Base-by-base conservation (phyloP, 345 rosid species). In the Arabidopsis suecica region DNA sequence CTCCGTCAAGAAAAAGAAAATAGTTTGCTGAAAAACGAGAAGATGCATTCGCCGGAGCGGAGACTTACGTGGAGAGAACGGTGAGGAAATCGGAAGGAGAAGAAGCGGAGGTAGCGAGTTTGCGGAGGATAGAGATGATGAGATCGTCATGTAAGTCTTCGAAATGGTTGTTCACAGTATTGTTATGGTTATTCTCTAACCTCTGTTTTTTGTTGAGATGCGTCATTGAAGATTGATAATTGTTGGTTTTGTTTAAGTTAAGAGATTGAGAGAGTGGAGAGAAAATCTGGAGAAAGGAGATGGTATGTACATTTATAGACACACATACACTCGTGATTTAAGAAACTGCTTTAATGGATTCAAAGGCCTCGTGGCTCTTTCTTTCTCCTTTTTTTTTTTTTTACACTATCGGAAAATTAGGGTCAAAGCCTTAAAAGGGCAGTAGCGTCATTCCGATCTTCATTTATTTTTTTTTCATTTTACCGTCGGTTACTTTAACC, bases 121-220 rank as follows among this genome's bases (percentile, higher is more conserved):
- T 84, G 70, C 72, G 38, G 68, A 89, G 86, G 66, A 89, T 76
- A 72, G 59, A 74, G 59, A 86, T 57, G 36, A 87, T 69, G 53
- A 89, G 85, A 75, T 89, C 95, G 38, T 89, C 91, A 0, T 81
- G 95, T 42, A 89, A 63, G 5, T 78, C 75, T 20, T 89, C 91
- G 54, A 89, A 81, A 13, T 65, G 60, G 76, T 44, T 59, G 68
- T 57, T 33, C 76, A 82, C 83, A 7, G 65, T 64, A 3, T 34
- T 53, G 2, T 22, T 40, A 6, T 40, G 10, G 20, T 7, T 25
- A 0, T 28, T 28, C 22, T 54, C 53, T 33, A 53, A 50, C 51
- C 60, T 82, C 7, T 20, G 84, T 58, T 61, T 85, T 65, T 86
- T 88, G 16, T 74, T 75, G 5, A 36, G 72, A 49, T 69, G 58